A percentile compares a stretch with the other conserved stretches of the same genome.
Evolutionary conservation across 2,329 filamentous ascomycete genomes (phyloP).

Genomic region (Neonectria punicea): DNA sequence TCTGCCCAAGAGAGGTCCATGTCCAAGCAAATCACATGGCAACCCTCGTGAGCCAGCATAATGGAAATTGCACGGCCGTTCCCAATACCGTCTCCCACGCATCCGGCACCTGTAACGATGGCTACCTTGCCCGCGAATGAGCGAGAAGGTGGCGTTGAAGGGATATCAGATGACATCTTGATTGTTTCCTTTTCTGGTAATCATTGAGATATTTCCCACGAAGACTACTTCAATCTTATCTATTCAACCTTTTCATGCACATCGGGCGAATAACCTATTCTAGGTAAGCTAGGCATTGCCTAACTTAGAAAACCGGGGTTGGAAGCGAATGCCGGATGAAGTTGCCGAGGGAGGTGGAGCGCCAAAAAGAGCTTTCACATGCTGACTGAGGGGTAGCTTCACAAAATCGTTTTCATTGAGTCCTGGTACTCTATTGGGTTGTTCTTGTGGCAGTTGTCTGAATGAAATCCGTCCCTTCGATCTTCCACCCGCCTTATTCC

Average conservation of each 20-base stretch:
- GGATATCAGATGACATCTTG: constrained; percentile 22
- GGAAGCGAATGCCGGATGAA: neutral
- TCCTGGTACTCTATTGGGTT: neutral
- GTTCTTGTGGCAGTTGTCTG: neutral
- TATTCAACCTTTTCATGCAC: neutral
- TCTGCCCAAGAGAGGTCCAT: constrained; percentile 59
- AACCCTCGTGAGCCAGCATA: constrained; percentile 68
- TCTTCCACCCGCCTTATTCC: neutral
- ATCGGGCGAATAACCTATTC: neutral
- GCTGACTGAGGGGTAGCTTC: no score
- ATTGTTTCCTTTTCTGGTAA: neutral
- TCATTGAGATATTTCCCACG: neutral
- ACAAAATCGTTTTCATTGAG: no score
- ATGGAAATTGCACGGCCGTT: constrained; percentile 69
- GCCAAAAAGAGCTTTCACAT: neutral
- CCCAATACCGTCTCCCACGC: constrained; percentile 66
- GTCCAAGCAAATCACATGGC: constrained; percentile 68
- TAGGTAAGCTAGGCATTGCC: neutral
- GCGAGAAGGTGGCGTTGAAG: constrained; percentile 25
- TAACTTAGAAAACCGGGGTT: neutral
- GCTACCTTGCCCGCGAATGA: constrained; percentile 51
- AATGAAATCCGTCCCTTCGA: neutral
- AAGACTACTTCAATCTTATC: neutral
- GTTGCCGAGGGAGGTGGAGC: neutral
- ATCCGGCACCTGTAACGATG: constrained; percentile 72